Evolutionary conservation across 2,329 filamentous ascomycete species (phyloP), one percentile per base, ranked within the genome.

Genomic region (Cladophialophora carrionii): DNA sequence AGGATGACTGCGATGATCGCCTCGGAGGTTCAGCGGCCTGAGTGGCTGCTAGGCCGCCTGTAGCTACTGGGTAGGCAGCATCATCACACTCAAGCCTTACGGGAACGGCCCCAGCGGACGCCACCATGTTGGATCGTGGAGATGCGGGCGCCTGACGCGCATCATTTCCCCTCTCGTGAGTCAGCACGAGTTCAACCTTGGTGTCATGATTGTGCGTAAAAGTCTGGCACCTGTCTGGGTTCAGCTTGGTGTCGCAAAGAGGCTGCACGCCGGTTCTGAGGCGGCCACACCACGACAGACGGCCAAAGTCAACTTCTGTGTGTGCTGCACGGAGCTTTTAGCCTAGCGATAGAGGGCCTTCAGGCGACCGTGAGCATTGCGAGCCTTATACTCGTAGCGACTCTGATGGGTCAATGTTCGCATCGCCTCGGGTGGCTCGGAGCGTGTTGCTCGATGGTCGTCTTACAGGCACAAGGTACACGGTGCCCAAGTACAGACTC

Each of bases 111-210:
- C 48, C 46, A 43, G 53, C 60, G 22, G 31, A 63, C 61, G 61
- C 61, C 61, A 63, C 61, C 48, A 43, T 54, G 61, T 63, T 37
- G 61, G 55, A 63, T 63, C 61, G 61, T 63, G 61, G 61, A 59
- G 54, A 55, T 55, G 24, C 20, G 57, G 48, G 57, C 46, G 31
- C 26, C 34, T 6, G 31, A 32, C 54, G 57, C 48, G 51, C 31
- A 20, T 37, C 10, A 24, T 24, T 60, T 43, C 48, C 46, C 48
- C n/a, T 24, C 46, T 24, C 31, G 46, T 41, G 57, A 53, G 48
- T 60, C 57, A 60, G 57, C 57, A 12, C 20, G 32, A 37, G 14
- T 29, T 9, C 24, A 53, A 52, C 20, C 4, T 34, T 10, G 32
- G 10, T 14, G 34, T 12, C 34, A 5, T 17, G 34, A n/a, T n/a